Conservation (phyloP, 441 rosid genomes). For the Erodium moschatum region DNA sequence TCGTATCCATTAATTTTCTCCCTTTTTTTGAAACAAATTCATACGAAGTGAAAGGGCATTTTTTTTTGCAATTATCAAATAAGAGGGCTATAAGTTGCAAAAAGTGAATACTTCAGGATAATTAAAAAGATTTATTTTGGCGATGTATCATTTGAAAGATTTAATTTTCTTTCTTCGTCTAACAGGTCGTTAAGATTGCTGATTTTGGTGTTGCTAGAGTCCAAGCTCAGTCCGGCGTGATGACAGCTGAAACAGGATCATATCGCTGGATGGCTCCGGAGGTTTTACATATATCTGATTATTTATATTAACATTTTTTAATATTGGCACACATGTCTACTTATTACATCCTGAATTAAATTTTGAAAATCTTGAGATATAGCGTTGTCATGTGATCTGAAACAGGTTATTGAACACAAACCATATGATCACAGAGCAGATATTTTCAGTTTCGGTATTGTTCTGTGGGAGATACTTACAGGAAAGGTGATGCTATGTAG, state of each 20-base stretch:
- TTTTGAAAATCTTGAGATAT: too few relatives aligned
- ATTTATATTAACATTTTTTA: not conserved
- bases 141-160: too few relatives aligned
- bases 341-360: not conserved
- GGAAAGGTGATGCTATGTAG: slow-evolving; percentile 41
- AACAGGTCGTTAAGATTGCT: slow-evolving; percentile 57
- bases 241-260: slow-evolving; percentile 80
- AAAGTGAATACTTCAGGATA: too few relatives aligned
- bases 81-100: too few relatives aligned
- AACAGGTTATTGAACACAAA: slow-evolving; percentile 62
- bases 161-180: not conserved
- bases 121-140: too few relatives aligned
- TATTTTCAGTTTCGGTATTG: slow-evolving; percentile 57
- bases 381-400: too few relatives aligned
- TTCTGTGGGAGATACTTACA: slow-evolving; percentile 66
- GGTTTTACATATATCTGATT: slow-evolving; percentile 25
- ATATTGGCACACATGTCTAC: not conserved
- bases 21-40: too few relatives aligned
- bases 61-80: too few relatives aligned
- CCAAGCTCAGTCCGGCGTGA: slow-evolving; percentile 49
- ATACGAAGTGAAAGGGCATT: too few relatives aligned
- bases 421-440: slow-evolving; percentile 61
- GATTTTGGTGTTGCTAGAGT: slow-evolving; percentile 78
- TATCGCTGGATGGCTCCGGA: slow-evolving; percentile 89
- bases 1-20: too few relatives aligned